These are phyloP conservation scores for Daedalea quercina DNA, from an alignment of 768 basidiomycete species.

Conservation along the genomic window DNA sequence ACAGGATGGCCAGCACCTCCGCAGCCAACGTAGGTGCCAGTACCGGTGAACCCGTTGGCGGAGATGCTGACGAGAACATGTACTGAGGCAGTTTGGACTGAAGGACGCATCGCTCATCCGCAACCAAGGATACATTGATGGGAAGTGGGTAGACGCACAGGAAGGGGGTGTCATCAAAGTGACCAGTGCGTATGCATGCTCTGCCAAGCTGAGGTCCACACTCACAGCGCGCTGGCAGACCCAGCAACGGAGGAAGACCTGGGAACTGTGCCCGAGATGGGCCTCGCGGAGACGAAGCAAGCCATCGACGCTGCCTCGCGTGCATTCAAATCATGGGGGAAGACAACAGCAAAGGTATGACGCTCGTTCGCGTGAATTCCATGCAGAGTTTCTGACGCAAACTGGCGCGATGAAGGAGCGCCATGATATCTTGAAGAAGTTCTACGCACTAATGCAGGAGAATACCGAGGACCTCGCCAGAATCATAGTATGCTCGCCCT, in stretches of 20 bases:
- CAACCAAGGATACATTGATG: slow-evolving; percentile 73
- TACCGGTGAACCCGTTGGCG: background rate
- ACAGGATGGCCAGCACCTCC: slow-evolving; percentile 10
- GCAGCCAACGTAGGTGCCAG: background rate
- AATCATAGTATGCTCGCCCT: slow-evolving; percentile 60
- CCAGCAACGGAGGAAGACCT: slow-evolving; percentile 82
- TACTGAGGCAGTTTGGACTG: slow-evolving; percentile 50
- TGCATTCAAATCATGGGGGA: slow-evolving; percentile 83
- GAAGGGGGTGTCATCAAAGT: slow-evolving; percentile 69
- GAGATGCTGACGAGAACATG: background rate
- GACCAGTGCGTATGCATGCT: slow-evolving; percentile 47
- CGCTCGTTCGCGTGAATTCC: background rate
- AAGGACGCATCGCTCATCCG: slow-evolving; percentile 73
- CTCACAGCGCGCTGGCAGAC: slow-evolving; percentile 39
- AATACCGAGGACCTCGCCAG: slow-evolving; percentile 83
- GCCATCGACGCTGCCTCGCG: slow-evolving; percentile 78
- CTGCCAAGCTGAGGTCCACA: background rate
- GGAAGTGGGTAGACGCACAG: slow-evolving; percentile 81
- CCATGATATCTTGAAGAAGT: slow-evolving; percentile 77
- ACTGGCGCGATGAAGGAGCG: too few relatives aligned
- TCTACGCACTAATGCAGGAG: slow-evolving; percentile 73
- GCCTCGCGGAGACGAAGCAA: slow-evolving; percentile 69
- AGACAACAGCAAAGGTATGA: slow-evolving; percentile 80
- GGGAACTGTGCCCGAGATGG: slow-evolving; percentile 88
- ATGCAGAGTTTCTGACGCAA: background rate